These are phyloP conservation scores for Pulveroboletus ridleyi DNA, from an alignment of 1,284 basidiomycete genomes.

Conservation along the genomic window DNA sequence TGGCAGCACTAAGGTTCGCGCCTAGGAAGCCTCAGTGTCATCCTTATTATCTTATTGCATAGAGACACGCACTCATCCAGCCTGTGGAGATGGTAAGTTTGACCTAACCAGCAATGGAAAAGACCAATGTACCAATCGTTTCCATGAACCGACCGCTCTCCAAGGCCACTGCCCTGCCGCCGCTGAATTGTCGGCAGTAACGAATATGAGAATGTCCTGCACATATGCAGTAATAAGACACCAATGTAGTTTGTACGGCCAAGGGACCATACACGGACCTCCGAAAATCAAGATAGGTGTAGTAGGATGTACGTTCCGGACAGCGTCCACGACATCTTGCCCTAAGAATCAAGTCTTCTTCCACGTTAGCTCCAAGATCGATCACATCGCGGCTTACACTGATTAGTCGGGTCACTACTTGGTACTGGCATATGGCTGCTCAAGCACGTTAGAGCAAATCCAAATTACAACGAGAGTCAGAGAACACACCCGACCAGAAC, in stretches of 20 bases:
- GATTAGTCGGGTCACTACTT: conserved; percentile 47
- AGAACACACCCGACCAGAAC: conserved; percentile 65
- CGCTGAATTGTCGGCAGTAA: conserved; percentile 67
- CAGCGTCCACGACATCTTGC: conserved; percentile 75
- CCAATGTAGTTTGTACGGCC: not conserved
- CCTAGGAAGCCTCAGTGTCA: conserved; percentile 40
- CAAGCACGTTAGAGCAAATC: conserved; percentile 1
- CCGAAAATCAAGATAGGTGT: conserved; percentile 87
- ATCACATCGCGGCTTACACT: conserved; percentile 44
- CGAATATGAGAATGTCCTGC: conserved; percentile 80
- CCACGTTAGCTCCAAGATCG: not conserved
- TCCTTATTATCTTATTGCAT: not conserved
- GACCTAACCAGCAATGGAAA: not conserved
- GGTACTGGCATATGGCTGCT: conserved; percentile 74
- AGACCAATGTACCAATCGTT: conserved; percentile 64
- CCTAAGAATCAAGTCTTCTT: conserved; percentile 43
- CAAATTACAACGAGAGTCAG: not conserved
- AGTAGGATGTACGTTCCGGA: conserved; percentile 72
- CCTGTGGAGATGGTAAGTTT: conserved; percentile 23
- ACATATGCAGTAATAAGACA: conserved; percentile 1
- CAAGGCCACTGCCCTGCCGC: conserved; percentile 64
- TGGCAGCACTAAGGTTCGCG: conserved; percentile 51
- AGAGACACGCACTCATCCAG: conserved; percentile 39
- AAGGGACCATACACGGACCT: conserved; percentile 40
- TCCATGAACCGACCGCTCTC: conserved; percentile 91